These are phyloP conservation scores for Glycine latifolia DNA, from an alignment of 306 rosid genomes.

Conservation along the genomic window DNA sequence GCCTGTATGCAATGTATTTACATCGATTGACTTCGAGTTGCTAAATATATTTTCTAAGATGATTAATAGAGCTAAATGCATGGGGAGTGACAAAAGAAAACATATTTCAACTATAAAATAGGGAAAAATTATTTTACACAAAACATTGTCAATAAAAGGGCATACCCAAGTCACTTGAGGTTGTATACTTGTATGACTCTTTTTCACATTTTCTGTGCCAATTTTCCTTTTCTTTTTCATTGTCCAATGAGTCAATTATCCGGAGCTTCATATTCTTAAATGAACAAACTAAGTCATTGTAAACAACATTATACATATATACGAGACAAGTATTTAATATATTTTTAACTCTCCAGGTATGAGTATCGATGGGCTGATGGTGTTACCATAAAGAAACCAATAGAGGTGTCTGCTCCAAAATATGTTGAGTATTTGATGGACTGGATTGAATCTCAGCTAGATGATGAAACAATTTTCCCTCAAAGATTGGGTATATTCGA, in stretches of 20 bases:
- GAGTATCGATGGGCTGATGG: constrained; percentile 97
- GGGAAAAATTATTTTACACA: not conserved
- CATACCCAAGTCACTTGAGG: constrained; percentile 10
- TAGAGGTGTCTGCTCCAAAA: constrained; percentile 93
- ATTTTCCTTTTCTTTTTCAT: constrained; percentile 10
- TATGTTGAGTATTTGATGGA: constrained; percentile 90
- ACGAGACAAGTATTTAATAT: constrained; percentile 29
- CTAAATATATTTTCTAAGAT: constrained; percentile 19
- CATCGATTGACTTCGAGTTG: not conserved
- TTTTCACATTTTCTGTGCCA: constrained; percentile 21
- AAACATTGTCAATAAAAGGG: constrained; percentile 3
- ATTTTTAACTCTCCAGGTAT: constrained; percentile 57
- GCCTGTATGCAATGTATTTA: constrained; percentile 28
- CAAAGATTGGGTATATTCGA: constrained; percentile 70
- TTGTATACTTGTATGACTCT: not conserved
- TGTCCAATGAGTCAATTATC: not conserved
- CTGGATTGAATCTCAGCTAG: constrained; percentile 89
- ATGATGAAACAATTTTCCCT: constrained; percentile 85
- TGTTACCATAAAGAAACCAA: constrained; percentile 74
- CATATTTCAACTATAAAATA: not conserved
- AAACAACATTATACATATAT: constrained; percentile 23
- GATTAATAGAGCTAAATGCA: not conserved
- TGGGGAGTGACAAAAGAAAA: constrained; percentile 18
- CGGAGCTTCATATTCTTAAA: not conserved
- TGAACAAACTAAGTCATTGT: constrained; percentile 15